phyloP scores from a whole-genome alignment of 2,329 filamentous ascomycete species.

The Fusarium humuli region DNA sequence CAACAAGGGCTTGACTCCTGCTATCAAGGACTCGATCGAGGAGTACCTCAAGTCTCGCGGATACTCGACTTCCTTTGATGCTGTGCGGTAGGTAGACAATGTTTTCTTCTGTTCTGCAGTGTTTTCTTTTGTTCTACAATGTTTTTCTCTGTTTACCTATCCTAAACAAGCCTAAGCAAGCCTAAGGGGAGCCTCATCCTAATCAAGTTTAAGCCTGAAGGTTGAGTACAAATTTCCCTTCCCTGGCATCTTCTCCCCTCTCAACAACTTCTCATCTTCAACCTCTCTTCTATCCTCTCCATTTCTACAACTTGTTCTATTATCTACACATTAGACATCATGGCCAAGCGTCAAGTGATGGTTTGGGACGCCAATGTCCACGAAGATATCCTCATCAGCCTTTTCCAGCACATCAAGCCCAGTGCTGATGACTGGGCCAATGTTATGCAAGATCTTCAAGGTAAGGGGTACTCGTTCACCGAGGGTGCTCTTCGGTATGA shows the following conservation, averaged over 20 bases:
- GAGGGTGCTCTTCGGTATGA: constrained; percentile 57
- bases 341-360: constrained; percentile 50
- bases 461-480: constrained; percentile 56
- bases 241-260: not conserved
- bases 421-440: constrained; percentile 48
- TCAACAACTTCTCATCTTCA: not conserved
- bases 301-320: not conserved
- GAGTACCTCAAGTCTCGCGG: constrained; percentile 50
- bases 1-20: constrained; percentile 44
- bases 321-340: constrained; percentile 14
- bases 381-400: constrained; percentile 57
- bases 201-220: not conserved
- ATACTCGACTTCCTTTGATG: constrained; percentile 57
- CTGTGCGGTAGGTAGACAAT: constrained; percentile 58
- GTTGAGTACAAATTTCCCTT: not conserved
- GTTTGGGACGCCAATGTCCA: constrained; percentile 58
- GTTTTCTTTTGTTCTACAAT: not conserved
- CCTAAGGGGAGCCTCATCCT: not conserved
- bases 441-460: constrained; percentile 54
- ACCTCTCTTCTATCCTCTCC: not conserved
- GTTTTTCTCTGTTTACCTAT: not conserved
- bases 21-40: constrained; percentile 49
- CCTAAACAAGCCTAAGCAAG: not conserved
- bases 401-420: constrained; percentile 55
- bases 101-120: not conserved